phyloP scores from a whole-genome alignment of 257 asterid genomes.

The Datura wrightii region DNA sequence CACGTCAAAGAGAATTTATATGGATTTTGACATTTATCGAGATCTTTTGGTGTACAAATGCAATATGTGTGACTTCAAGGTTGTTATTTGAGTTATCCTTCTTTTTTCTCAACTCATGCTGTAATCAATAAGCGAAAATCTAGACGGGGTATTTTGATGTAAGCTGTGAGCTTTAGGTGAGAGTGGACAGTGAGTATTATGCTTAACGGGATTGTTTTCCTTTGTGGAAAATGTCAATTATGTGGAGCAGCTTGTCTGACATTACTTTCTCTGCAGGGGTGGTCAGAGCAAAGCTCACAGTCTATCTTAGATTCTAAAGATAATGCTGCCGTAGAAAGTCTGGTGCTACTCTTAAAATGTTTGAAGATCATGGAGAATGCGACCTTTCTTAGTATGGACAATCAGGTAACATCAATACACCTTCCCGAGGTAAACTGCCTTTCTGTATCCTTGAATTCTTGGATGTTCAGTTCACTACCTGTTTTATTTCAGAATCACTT shows the following conservation, averaged over 20 bases:
- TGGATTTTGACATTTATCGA: background rate
- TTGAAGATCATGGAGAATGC: slow-evolving; percentile 84
- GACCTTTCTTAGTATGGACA: slow-evolving; percentile 73
- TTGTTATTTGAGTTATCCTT: slow-evolving; percentile 24
- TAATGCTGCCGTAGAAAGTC: slow-evolving; percentile 54
- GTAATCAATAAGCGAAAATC: background rate
- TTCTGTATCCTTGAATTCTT: slow-evolving; percentile 13
- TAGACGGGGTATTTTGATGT: slow-evolving; percentile 13
- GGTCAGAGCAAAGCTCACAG: slow-evolving; percentile 54
- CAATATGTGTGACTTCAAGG: background rate
- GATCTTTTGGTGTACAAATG: slow-evolving; percentile 11
- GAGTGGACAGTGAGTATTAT: background rate
- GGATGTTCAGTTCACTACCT: background rate
- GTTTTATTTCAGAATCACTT: slow-evolving; percentile 65
- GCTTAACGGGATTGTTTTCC: background rate
- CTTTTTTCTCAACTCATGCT: background rate
- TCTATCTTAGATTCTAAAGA: slow-evolving; percentile 48
- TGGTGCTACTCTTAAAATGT: slow-evolving; percentile 70
- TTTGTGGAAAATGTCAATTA: background rate
- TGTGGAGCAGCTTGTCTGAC: background rate
- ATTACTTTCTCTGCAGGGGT: slow-evolving; percentile 53
- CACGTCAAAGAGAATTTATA: background rate
- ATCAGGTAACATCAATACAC: slow-evolving; percentile 55
- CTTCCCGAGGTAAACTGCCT: background rate
- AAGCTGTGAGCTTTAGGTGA: background rate